Base-by-base conservation (phyloP, 768 basidiomycete genomes). In the Leccinum disarticulatum region DNA sequence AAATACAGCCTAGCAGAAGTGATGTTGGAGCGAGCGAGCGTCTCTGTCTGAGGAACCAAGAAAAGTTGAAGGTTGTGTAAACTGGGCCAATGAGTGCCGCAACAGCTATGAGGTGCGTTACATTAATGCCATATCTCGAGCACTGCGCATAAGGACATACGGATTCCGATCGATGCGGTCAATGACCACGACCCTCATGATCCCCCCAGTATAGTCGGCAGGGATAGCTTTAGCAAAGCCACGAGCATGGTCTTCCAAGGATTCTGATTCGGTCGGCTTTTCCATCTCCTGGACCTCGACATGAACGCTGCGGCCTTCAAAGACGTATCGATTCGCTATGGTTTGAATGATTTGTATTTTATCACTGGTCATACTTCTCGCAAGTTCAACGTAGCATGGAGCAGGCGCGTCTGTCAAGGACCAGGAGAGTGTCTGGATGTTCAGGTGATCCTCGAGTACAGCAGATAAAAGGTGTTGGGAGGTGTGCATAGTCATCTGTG, bases 381-480 rank as follows among this genome's bases (percentile, higher is more conserved):
- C 83, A 14, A 93, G 76, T 72, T 94, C 91, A 38, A 94, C 81
- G 69, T 93, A 93, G 66, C 83, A 87, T 0, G 88, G 87, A 6
- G 79, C 72, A 7, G 92, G 89, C 63, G 78, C 83, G 17, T 78
- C 74, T 0, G 87, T 86, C 57, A 93, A 77, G n/a, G 89, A 88
- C 91, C 92, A 93, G 2, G 88, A 87, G 22, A 92, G 79, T 3
- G 92, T 93, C 8, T 85, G 84, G 28, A 92, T 77, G 33, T 82
- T 72, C 41, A 90, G 77, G 4, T 74, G 76, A 25, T 79, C 77
- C 66, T 93, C 90, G 5, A 93, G 78, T n/a, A 92, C 78, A 1
- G 91, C 90, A 14, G 91, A 92, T 25, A 93, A 81, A 48, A 92
- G 79, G 62, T 93, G 92, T 67, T 93, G 92, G 0, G 88, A 87